Conservation (phyloP, 2,329 filamentous ascomycete species). For the Peltaster fructicola region DNA sequence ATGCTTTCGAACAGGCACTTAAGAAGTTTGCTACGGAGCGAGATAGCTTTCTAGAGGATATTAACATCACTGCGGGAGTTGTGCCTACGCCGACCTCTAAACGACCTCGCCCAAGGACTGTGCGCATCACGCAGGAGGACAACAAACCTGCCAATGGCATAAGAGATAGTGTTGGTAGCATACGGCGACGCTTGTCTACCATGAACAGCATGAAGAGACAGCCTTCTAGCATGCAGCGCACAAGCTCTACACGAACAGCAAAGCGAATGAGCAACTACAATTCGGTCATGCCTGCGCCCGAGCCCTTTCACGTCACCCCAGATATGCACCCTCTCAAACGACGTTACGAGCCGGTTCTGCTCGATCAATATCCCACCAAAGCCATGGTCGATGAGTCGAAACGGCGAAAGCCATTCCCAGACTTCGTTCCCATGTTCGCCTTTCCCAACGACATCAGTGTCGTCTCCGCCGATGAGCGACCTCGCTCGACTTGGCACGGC, state of each 20-base stretch:
- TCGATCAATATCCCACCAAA: slow-evolving; percentile 84
- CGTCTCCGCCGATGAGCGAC: slow-evolving; percentile 83
- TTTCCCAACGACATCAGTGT: slow-evolving; percentile 97
- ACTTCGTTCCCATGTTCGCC: slow-evolving; percentile 98
- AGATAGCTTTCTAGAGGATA: slow-evolving; percentile 81
- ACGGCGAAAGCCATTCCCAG: slow-evolving; percentile 71
- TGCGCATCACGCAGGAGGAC: slow-evolving; percentile 64
- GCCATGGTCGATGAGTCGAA: slow-evolving; percentile 63
- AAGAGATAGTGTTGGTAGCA: slow-evolving; percentile 57
- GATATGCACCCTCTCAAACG: slow-evolving; percentile 92
- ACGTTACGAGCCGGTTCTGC: slow-evolving; percentile 85
- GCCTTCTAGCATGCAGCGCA: slow-evolving; percentile 50
- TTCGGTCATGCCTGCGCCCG: slow-evolving; percentile 84
- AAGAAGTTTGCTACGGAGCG: slow-evolving; percentile 91
- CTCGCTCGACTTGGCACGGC: slow-evolving; percentile 94
- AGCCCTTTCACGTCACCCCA: slow-evolving; percentile 74
- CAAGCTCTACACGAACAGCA: slow-evolving; percentile 60
- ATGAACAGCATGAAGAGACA: slow-evolving; percentile 92
- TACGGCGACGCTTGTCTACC: slow-evolving; percentile 83
- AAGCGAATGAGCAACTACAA: slow-evolving; percentile 93
- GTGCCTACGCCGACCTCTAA: slow-evolving; percentile 26
- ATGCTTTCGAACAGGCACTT: slow-evolving; percentile 85
- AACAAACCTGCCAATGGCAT: slow-evolving; percentile 25
- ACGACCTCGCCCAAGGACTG: slow-evolving; percentile 54
- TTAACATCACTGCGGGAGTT: slow-evolving; percentile 73